Conservation (phyloP, 495 filamentous ascomycete species). For the Niebla homalea region DNA sequence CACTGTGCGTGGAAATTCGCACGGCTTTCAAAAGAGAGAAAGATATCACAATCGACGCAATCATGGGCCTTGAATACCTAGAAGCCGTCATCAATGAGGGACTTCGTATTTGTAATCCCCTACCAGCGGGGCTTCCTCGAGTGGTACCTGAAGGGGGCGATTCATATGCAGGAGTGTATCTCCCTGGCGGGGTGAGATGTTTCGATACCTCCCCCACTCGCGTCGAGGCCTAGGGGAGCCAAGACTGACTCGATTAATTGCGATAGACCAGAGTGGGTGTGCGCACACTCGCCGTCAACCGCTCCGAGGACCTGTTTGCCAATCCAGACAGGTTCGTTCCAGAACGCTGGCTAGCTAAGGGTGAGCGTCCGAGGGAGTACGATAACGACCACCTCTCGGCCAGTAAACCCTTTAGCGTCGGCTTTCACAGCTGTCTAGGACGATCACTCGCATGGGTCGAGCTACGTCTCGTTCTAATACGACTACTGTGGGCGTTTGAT, state of each 20-base stretch:
- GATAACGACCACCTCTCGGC: neutral
- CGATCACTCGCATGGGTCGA: constrained; percentile 8
- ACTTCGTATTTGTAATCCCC: constrained; percentile 21
- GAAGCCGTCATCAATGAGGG: constrained; percentile 22
- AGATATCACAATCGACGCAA: constrained; percentile 26
- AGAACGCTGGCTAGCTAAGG: constrained; percentile 9
- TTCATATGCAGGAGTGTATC: constrained; percentile 8
- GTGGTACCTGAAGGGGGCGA: constrained; percentile 11
- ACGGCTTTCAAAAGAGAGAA: constrained; percentile 14
- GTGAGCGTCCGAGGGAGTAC: neutral
- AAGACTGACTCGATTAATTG: neutral
- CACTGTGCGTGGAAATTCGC: constrained; percentile 25
- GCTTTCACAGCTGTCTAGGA: constrained; percentile 3
- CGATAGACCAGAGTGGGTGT: constrained; percentile 7
- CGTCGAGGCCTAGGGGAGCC: neutral
- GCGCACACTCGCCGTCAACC: neutral
- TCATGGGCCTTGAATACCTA: constrained; percentile 21
- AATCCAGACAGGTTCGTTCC: constrained; percentile 6
- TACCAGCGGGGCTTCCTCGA: constrained; percentile 10
- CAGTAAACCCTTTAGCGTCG: constrained; percentile 7
- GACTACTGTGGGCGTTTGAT: constrained; percentile 11
- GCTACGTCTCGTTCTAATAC: constrained; percentile 6
- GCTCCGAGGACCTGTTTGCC: constrained; percentile 1
- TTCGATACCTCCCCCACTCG: neutral
- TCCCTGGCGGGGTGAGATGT: constrained; percentile 15